Evolutionary conservation across 2,329 filamentous ascomycete species (phyloP).

Genomic region (Talaromyces sp.): DNA sequence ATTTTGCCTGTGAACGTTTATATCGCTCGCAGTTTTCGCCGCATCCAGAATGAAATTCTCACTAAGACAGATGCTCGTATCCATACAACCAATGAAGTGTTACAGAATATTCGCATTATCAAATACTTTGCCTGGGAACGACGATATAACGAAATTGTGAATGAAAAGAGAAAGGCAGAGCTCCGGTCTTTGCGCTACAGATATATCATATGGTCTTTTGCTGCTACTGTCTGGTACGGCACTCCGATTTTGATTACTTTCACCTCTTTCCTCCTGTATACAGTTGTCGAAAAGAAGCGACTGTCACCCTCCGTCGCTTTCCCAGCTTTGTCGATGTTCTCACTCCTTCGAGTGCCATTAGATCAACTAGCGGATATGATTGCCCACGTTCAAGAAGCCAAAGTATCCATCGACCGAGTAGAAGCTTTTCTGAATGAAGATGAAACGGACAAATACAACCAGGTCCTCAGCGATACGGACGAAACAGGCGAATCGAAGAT

Average conservation of each 20-base stretch:
- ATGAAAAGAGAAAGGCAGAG: constrained; percentile 80
- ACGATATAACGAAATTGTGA: constrained; percentile 78
- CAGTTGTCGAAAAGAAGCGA: constrained; percentile 80
- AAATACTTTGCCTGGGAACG: constrained; percentile 99
- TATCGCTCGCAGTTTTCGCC: constrained; percentile 80
- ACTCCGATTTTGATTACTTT: constrained; percentile 95
- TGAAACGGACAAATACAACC: constrained; percentile 91
- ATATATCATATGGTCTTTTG: constrained; percentile 87
- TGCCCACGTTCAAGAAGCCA: constrained; percentile 94
- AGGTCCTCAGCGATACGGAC: constrained; percentile 70
- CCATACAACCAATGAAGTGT: constrained; percentile 90
- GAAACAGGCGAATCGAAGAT: constrained; percentile 70
- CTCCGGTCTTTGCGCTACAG: constrained; percentile 73
- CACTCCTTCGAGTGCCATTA: constrained; percentile 84
- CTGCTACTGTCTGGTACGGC: constrained; percentile 94
- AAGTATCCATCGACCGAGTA: constrained; percentile 94
- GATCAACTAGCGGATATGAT: constrained; percentile 99
- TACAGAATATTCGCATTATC: constrained; percentile 98
- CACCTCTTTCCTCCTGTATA: constrained; percentile 92
- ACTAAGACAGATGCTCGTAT: constrained; percentile 93
- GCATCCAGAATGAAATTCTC: constrained; percentile 86
- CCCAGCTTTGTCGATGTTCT: constrained; percentile 92
- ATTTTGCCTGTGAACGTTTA: constrained; percentile 87
- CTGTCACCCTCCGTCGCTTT: constrained; percentile 91
- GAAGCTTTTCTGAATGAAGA: constrained; percentile 91